These are phyloP conservation scores for Colletotrichum filicis DNA, from an alignment of 2,329 filamentous ascomycete genomes.

Conservation along the genomic window DNA sequence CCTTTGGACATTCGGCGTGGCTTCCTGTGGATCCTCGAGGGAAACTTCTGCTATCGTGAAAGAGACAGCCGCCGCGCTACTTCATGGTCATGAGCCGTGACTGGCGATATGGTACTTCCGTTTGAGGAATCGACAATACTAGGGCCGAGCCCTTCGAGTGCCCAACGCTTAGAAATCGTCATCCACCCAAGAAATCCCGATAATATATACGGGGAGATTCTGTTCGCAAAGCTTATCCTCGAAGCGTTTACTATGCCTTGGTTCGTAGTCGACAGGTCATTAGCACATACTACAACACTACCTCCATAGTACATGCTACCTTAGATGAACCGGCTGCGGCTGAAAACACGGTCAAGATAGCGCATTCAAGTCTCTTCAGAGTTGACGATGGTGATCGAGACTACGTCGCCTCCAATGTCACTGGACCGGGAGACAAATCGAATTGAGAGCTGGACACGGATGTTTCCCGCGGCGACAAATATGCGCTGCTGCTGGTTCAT, in stretches of 20 bases:
- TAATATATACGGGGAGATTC: neutral
- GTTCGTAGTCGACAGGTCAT: conserved; percentile 8
- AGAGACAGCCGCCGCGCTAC: neutral
- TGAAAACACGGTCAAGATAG: neutral
- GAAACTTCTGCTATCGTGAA: neutral
- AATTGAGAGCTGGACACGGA: neutral
- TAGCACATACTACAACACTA: neutral
- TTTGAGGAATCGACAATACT: neutral
- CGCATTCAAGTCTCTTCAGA: neutral
- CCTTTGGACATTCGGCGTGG: neutral
- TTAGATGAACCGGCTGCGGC: neutral
- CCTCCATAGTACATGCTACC: neutral
- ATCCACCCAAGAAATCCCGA: neutral
- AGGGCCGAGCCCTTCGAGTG: neutral
- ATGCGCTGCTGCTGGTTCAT: neutral
- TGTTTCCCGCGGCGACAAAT: neutral
- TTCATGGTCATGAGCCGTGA: neutral
- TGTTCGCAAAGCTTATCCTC: neutral
- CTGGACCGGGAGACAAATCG: neutral
- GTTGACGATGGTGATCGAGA: neutral
- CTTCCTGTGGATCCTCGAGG: neutral
- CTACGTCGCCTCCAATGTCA: neutral
- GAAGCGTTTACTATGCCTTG: neutral
- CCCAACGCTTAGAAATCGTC: neutral
- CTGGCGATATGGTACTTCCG: neutral